phyloP scores from a whole-genome alignment of 2,329 filamentous ascomycete genomes.

The Corynespora cassiicola region DNA sequence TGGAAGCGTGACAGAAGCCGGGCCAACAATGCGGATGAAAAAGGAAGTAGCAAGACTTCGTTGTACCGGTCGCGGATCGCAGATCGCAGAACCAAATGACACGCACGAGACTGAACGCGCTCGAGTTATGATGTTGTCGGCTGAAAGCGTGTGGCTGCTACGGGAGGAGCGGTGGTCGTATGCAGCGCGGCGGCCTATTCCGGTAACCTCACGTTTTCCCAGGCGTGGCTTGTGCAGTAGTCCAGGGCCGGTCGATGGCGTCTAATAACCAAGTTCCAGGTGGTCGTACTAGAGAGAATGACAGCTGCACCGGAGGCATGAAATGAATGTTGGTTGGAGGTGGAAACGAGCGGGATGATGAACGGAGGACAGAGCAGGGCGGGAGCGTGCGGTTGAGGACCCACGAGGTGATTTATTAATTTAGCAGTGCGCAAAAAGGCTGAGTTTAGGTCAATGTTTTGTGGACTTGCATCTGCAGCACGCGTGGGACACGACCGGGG shows the following conservation, averaged over 20 bases:
- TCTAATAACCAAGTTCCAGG: slow-evolving; percentile 29
- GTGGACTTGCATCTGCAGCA: slow-evolving; percentile 36
- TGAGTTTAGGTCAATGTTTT: slow-evolving; percentile 40
- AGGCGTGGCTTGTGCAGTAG: slow-evolving; percentile 39
- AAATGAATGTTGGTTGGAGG: slow-evolving; percentile 27
- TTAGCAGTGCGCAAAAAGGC: slow-evolving; percentile 34
- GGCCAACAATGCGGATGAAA: slow-evolving; percentile 23
- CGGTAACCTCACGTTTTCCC: slow-evolving; percentile 24
- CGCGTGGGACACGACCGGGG: slow-evolving; percentile 42
- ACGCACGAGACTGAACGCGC: slow-evolving; percentile 38
- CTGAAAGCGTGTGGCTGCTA: slow-evolving; percentile 27
- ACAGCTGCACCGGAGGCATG: slow-evolving; percentile 10
- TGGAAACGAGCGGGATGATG: slow-evolving; percentile 27
- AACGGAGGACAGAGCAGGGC: slow-evolving; percentile 30
- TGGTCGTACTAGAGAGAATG: slow-evolving; percentile 14
- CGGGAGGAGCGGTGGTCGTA: slow-evolving; percentile 22
- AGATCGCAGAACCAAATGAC: slow-evolving; percentile 29
- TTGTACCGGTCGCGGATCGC: slow-evolving; percentile 35
- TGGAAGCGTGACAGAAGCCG: background rate
- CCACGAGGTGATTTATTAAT: slow-evolving; percentile 37
- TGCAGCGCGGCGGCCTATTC: slow-evolving; percentile 28
- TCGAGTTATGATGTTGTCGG: slow-evolving; percentile 32
- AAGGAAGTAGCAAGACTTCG: slow-evolving; percentile 24
- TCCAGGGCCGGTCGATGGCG: slow-evolving; percentile 23
- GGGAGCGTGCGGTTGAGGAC: slow-evolving; percentile 35